Base-by-base conservation (phyloP, 1,284 basidiomycete species). In the Coniferiporia sulphurascens region DNA sequence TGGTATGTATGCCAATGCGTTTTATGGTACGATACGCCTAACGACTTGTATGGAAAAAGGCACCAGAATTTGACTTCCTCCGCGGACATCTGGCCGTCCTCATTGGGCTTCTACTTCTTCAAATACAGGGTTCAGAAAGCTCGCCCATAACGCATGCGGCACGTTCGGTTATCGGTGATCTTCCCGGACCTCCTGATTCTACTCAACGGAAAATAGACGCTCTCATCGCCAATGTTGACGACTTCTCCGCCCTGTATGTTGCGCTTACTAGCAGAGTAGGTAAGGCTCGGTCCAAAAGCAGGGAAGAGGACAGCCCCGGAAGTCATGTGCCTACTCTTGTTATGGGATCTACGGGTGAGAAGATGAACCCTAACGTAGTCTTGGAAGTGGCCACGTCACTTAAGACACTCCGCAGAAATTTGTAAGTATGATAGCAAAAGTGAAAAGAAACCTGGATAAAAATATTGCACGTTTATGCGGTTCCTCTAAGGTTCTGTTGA, bases 51-150 rank as follows among this genome's bases (percentile, higher is more conserved):
- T 17, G 22, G 5, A 46, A 38, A 7, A 8, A 59, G 58, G 32
- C 2, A n/a, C 35, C 75, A 0, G 73, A 73, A 45, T 64, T 66
- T 19, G 64, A 66, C 57, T 85, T 86, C 65, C 75, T 87, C 17
- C 79, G 80, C 19, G 85, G 85, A 0, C 88, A 90, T 66, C 78
- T 88, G 13, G 82, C 88, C 0, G 80, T 91, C 3, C 76, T 91
- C 5, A 78, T 91, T 52, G 88, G 87, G 2, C 71, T 91, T n/a
- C 76, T 90, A 52, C 82, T 87, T 71, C 76, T 57, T 6, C 59
- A 61, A 49, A 15, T 55, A 12, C 41, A 59, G 17, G 45, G 43
- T 13, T 46, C 46, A 8, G 45, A 46, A 8, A 10, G 22, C 54
- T 49, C 32, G 22, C 4, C 22, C 44, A 17, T 27, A 10, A 7